Base-by-base conservation (phyloP, 2,329 filamentous ascomycete species). In the Biscogniauxia mediterranea region DNA sequence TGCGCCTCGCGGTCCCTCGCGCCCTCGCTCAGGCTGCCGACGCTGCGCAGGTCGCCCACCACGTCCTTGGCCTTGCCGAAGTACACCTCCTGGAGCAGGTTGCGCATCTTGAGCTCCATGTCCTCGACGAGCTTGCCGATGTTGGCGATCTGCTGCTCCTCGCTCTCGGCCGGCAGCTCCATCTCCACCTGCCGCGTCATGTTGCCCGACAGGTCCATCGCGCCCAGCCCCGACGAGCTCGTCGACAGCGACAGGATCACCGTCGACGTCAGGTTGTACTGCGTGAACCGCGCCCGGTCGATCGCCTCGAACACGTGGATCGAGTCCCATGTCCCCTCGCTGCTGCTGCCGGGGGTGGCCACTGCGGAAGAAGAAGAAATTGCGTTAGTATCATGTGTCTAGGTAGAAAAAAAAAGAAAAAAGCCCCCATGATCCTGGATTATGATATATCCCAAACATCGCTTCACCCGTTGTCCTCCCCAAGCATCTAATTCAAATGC, bases 81-180 rank as follows among this genome's bases (percentile, higher is more conserved):
- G 80, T 99, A 99, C 55, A 99, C 95, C 79, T 99, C 95, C 82
- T 99, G 94, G 75, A 99, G 81, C 77, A 98, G 78, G 78, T 99
- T 99, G 67, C 95, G 87, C 95, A 99, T 98, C 84, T 97, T 97
- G 75, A 97, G 87, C 81, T 99, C 95, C 95, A 99, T 98, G 77
- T 99, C 95, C 82, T 99, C 95, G 57, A 99, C 93, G 74, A 99
- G 83, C 66, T 89, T 85, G 61, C 95, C 95, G 63, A 98, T 92
- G 78, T 99, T 99, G 70, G 91, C 91, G 70, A 99, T 95, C 81
- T 99, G 95, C 76, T 90, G 92, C 69, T 90, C 89, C 77, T 98
- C 94, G 71, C 89, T 90, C 69, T 96, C 92, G 46, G 97, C 91
- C 8, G 91, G 87, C 74, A 97, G 82, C 77, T 98, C 93, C 73